Percentiles rank a stretch among this genome's conserved stretches.
phyloP scores from a whole-genome alignment of 2,329 filamentous ascomycete genomes.

The Cladobotryum protrusum region DNA sequence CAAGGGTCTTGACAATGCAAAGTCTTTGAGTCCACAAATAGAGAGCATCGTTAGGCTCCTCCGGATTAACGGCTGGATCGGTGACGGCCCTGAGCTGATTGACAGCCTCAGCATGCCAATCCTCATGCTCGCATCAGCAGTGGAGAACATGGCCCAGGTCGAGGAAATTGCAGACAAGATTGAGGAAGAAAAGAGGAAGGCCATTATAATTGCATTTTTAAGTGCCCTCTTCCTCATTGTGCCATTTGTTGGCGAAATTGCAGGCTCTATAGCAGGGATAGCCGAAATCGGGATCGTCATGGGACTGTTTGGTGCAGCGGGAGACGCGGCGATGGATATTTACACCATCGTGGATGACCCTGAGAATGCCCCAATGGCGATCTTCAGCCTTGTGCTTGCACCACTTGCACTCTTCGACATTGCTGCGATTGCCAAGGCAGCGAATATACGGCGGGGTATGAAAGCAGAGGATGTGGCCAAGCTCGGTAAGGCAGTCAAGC shows the following conservation, averaged over 20 bases:
- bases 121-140: neutral
- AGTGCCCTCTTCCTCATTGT: conserved; percentile 3
- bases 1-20: neutral
- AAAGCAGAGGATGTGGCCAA: conserved; percentile 3
- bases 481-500: neutral
- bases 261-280: neutral
- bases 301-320: neutral
- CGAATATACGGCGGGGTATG: neutral
- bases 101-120: conserved; percentile 3
- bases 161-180: neutral
- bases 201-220: neutral
- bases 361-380: neutral
- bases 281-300: neutral
- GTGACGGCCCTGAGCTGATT: neutral
- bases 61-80: neutral
- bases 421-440: neutral
- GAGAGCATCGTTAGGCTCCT: neutral
- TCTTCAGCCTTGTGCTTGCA: neutral
- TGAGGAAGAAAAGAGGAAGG: neutral
- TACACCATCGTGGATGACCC: conserved; percentile 1
- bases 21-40: neutral
- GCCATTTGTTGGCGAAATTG: neutral
- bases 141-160: neutral
- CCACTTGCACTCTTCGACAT: neutral
- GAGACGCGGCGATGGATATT: neutral